Conservation (phyloP, 176 grass and related monocot species). For the Oryza meridionalis region DNA sequence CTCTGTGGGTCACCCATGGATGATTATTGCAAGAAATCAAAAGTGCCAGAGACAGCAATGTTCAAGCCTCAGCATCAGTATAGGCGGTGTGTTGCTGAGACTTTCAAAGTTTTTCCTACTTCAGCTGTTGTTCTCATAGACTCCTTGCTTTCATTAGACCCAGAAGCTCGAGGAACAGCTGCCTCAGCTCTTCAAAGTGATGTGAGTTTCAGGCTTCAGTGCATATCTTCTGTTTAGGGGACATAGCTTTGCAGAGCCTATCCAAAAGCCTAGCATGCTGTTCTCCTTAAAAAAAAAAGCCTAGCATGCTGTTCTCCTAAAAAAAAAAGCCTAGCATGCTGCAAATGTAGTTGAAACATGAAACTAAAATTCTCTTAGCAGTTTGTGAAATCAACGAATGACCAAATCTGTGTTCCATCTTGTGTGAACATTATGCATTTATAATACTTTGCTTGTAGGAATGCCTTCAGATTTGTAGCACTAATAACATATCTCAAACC, state of each 20-base stretch:
- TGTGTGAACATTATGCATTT: background rate
- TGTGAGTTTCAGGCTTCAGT: slow-evolving; percentile 54
- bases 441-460: slow-evolving; percentile 14
- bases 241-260: slow-evolving; percentile 19
- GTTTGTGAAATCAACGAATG: background rate
- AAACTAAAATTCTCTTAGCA: slow-evolving; percentile 19
- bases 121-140: slow-evolving; percentile 71
- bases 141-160: slow-evolving; percentile 81
- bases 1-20: slow-evolving; percentile 79
- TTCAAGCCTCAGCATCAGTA: slow-evolving; percentile 87
- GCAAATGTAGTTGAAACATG: background rate
- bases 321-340: background rate
- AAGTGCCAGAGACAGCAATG: slow-evolving; percentile 76
- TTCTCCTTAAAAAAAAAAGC: background rate
- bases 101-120: slow-evolving; percentile 74
- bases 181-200: slow-evolving; percentile 77
- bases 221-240: slow-evolving; percentile 3
- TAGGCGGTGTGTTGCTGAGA: slow-evolving; percentile 69
- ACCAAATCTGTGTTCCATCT: background rate
- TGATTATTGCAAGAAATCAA: slow-evolving; percentile 75
- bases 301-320: background rate
- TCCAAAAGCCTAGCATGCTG: background rate
- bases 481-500: slow-evolving; percentile 23
- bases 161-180: slow-evolving; percentile 72
- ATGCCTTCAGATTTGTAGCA: slow-evolving; percentile 23